These are phyloP conservation scores for Dothistroma pini DNA, from an alignment of 2,329 filamentous ascomycete species.

Conservation along the genomic window DNA sequence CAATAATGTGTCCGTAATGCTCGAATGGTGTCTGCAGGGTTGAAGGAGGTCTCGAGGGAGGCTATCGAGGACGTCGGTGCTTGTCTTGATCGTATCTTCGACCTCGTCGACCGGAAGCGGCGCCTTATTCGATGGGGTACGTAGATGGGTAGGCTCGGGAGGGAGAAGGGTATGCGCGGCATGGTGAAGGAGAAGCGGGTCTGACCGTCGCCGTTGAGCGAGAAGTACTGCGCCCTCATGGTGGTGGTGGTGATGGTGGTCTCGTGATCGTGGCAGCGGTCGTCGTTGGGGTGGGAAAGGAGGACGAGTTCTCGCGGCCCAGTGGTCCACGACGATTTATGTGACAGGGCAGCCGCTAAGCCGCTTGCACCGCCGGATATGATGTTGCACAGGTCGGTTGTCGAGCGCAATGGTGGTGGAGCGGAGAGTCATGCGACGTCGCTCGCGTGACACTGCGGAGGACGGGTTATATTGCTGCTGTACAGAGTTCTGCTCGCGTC, in stretches of 20 bases:
- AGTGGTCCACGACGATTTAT: not conserved
- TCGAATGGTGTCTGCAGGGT: conserved; percentile 70
- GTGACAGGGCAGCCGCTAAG: not conserved
- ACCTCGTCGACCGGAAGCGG: conserved; percentile 57
- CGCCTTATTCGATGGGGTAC: conserved; percentile 64
- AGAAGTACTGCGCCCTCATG: conserved; percentile 30
- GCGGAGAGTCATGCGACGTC: not conserved
- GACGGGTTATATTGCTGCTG: not conserved
- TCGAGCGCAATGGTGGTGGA: not conserved
- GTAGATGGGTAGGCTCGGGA: conserved; percentile 48
- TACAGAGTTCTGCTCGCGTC: conserved; percentile 4
- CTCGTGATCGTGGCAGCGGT: not conserved
- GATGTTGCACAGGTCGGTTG: not conserved
- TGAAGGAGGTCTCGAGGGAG: conserved; percentile 75
- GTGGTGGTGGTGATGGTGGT: not conserved
- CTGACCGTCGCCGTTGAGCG: conserved; percentile 30
- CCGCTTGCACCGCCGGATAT: conserved; percentile 4
- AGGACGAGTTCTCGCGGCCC: not conserved
- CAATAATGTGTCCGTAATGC: conserved; percentile 74
- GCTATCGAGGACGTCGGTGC: conserved; percentile 70
- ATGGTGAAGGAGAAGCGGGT: conserved; percentile 41
- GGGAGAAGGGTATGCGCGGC: conserved; percentile 46
- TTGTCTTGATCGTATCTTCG: conserved; percentile 63
- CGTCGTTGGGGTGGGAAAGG: conserved; percentile 6
- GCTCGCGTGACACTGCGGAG: not conserved